Percentiles rank a stretch among this genome's conserved stretches.
Conservation (phyloP, 306 rosid genomes). For the Trifolium repens region DNA sequence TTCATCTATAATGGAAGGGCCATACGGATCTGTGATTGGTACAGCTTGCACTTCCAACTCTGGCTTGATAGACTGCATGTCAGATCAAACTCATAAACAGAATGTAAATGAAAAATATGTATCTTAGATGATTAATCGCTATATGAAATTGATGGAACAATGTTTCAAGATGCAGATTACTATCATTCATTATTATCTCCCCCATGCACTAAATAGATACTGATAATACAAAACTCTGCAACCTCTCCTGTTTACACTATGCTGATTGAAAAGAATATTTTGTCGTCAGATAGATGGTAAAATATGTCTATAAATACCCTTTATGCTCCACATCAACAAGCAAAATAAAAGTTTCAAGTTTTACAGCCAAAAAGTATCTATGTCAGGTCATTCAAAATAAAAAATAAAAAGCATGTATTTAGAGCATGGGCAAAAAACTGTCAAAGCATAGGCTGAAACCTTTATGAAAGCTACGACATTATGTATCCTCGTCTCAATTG, state of each 20-base stretch:
- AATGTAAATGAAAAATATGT: constrained; percentile 1
- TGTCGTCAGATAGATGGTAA: constrained; percentile 26
- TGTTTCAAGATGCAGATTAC: constrained; percentile 25
- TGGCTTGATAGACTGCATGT: constrained; percentile 80
- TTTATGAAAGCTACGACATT: constrained; percentile 73
- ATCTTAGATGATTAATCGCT: constrained; percentile 18
- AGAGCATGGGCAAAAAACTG: background rate
- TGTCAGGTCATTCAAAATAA: background rate
- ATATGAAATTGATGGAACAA: constrained; percentile 6
- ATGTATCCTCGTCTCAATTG: constrained; percentile 70
- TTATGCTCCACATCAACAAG: constrained; percentile 33
- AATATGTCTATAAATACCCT: constrained; percentile 17
- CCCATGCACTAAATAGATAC: constrained; percentile 27
- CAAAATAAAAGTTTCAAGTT: constrained; percentile 18
- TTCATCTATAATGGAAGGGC: constrained; percentile 88
- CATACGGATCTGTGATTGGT: constrained; percentile 88
- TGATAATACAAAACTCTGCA: constrained; percentile 25
- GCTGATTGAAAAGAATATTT: constrained; percentile 7
- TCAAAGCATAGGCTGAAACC: constrained; percentile 53
- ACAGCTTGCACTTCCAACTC: constrained; percentile 74
- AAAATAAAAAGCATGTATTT: background rate
- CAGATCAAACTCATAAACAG: constrained; percentile 11
- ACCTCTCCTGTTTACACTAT: constrained; percentile 7
- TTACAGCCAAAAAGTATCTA: constrained; percentile 12
- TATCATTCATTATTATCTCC: background rate